Conservation (phyloP, 306 rosid genomes). For the Glycine latifolia region DNA sequence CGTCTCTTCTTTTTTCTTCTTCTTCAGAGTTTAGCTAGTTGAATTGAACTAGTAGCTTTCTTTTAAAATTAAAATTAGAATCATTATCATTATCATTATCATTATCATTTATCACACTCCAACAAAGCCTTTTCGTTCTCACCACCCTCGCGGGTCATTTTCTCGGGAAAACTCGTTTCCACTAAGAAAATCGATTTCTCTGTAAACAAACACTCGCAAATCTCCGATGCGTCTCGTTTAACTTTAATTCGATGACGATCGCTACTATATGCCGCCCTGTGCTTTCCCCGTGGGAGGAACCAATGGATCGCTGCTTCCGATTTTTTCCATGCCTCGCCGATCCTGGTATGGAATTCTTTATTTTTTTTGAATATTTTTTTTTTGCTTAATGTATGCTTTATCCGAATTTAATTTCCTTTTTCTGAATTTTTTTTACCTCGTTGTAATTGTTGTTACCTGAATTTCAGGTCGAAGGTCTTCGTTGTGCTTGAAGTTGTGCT, state of each 20-base stretch:
- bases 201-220: slow-evolving; percentile 37
- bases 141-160: slow-evolving; percentile 1
- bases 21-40: too few relatives aligned
- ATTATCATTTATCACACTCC: not conserved
- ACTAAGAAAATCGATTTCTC: slow-evolving; percentile 26
- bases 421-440: not conserved
- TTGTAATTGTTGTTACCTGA: not conserved
- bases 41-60: too few relatives aligned
- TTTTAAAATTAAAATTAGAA: too few relatives aligned
- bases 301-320: slow-evolving; percentile 65
- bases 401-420: not conserved
- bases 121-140: not conserved
- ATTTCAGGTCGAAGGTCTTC: slow-evolving; percentile 87
- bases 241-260: slow-evolving; percentile 57
- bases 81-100: not conserved
- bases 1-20: too few relatives aligned
- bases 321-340: slow-evolving; percentile 76
- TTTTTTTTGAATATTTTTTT: not conserved
- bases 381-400: not conserved
- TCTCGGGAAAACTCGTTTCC: slow-evolving; percentile 2
- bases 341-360: slow-evolving; percentile 62
- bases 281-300: slow-evolving; percentile 52
- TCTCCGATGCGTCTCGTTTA: slow-evolving; percentile 44
- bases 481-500: slow-evolving; percentile 71
- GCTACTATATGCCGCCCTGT: slow-evolving; percentile 50